phyloP scores from a whole-genome alignment of 139 green algal species.

The Picochlorum sp. region DNA sequence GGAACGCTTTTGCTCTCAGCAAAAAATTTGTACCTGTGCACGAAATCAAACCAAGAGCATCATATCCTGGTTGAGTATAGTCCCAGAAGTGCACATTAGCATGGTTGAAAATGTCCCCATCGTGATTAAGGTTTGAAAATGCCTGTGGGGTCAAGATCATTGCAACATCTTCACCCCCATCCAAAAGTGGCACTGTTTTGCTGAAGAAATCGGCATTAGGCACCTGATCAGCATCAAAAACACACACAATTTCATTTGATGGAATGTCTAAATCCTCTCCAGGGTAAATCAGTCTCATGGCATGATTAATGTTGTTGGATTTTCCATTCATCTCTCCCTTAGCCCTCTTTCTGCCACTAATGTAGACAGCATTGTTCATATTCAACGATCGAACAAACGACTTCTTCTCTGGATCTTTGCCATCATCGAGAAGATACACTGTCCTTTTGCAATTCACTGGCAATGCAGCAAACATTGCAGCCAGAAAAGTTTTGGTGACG shows the following conservation, averaged over 20 bases:
- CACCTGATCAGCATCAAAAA: slow-evolving; percentile 72
- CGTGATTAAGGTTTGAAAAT: slow-evolving; percentile 70
- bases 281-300: slow-evolving; percentile 48
- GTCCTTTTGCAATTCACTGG: slow-evolving; percentile 36
- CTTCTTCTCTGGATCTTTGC: slow-evolving; percentile 40
- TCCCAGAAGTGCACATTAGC: slow-evolving; percentile 77
- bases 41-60: slow-evolving; percentile 53
- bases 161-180: slow-evolving; percentile 44
- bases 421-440: slow-evolving; percentile 53
- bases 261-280: slow-evolving; percentile 33
- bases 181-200: slow-evolving; percentile 54
- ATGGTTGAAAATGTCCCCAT: slow-evolving; percentile 79
- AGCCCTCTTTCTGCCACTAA: slow-evolving; percentile 51
- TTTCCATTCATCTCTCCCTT: slow-evolving; percentile 74
- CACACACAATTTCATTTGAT: slow-evolving; percentile 51
- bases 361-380: slow-evolving; percentile 46
- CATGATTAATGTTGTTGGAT: slow-evolving; percentile 71
- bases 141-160: slow-evolving; percentile 53
- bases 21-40: slow-evolving; percentile 68
- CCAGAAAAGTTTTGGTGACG: slow-evolving; percentile 39
- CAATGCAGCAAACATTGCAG: slow-evolving; percentile 33
- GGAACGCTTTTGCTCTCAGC: slow-evolving; percentile 46
- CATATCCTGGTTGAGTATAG: slow-evolving; percentile 50
- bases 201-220: slow-evolving; percentile 67
- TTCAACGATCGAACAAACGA: slow-evolving; percentile 29